Conservation (phyloP, 2,329 filamentous ascomycete genomes). For the Calonectria montana region DNA sequence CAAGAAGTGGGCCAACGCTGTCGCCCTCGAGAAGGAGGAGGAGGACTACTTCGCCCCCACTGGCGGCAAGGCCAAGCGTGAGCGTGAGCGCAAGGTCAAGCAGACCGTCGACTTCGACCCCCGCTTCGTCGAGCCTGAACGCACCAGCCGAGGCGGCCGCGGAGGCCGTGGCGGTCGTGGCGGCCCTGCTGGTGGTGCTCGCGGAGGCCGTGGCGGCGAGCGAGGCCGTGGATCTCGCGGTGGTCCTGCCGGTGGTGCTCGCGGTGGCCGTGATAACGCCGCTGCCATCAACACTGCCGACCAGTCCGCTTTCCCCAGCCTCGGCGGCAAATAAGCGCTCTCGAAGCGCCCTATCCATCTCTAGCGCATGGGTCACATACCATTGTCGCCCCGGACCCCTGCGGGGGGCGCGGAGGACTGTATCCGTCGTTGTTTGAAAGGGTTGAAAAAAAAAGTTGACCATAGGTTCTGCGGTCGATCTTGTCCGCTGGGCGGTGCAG, state of each 20-base stretch:
- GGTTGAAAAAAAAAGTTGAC: slow-evolving; percentile 46
- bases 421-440: slow-evolving; percentile 48
- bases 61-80: slow-evolving; percentile 82
- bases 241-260: slow-evolving; percentile 39
- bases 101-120: slow-evolving; percentile 89
- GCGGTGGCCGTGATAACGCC: slow-evolving; percentile 40
- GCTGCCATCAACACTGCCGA: slow-evolving; percentile 67
- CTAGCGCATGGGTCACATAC: slow-evolving; percentile 38
- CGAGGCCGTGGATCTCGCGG: slow-evolving; percentile 24
- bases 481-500: slow-evolving; percentile 31
- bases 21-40: slow-evolving; percentile 75
- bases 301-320: slow-evolving; percentile 70
- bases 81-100: slow-evolving; percentile 94
- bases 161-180: slow-evolving; percentile 59
- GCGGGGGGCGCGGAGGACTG: slow-evolving; percentile 33
- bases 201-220: slow-evolving; percentile 59
- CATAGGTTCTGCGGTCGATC: slow-evolving; percentile 44
- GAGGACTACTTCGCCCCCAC: slow-evolving; percentile 82
- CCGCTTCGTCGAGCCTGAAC: slow-evolving; percentile 79
- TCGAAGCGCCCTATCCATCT: slow-evolving; percentile 33
- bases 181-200: slow-evolving; percentile 59
- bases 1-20: slow-evolving; percentile 94
- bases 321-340: slow-evolving; percentile 62
- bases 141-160: slow-evolving; percentile 62
- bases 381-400: slow-evolving; percentile 31